phyloP scores from a whole-genome alignment of 345 rosid species.

The Cardamine occulta region DNA sequence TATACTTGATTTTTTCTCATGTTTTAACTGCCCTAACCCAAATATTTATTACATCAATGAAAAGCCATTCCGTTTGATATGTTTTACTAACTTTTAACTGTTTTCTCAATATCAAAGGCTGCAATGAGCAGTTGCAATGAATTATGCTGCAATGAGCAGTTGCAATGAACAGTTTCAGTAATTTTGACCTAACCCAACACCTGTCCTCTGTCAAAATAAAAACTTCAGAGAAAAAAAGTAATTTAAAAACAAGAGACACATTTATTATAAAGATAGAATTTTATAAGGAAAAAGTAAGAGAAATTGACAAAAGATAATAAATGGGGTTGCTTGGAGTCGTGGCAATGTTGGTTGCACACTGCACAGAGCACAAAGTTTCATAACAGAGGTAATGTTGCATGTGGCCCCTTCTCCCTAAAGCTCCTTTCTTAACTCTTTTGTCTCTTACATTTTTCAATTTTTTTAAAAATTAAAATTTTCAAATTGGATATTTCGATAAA shows the following conservation, averaged over 20 bases:
- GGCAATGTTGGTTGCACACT: slow-evolving; percentile 51
- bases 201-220: slow-evolving; percentile 20
- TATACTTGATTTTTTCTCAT: not conserved
- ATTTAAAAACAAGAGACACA: slow-evolving; percentile 13
- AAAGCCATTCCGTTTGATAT: slow-evolving; percentile 30
- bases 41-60: slow-evolving; percentile 20
- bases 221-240: not conserved
- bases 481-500: slow-evolving; percentile 23
- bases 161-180: slow-evolving; percentile 26
- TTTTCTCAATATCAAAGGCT: slow-evolving; percentile 38
- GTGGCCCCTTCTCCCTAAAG: slow-evolving; percentile 46
- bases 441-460: slow-evolving; percentile 19
- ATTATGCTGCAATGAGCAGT: slow-evolving; percentile 40
- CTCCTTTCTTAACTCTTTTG: slow-evolving; percentile 46
- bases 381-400: slow-evolving; percentile 42
- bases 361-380: slow-evolving; percentile 60
- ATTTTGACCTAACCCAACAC: slow-evolving; percentile 38
- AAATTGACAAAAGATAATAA: slow-evolving; percentile 45
- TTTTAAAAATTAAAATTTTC: not conserved
- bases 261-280: slow-evolving; percentile 24
- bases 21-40: not conserved
- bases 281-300: slow-evolving; percentile 30
- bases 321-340: slow-evolving; percentile 41
- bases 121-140: slow-evolving; percentile 40
- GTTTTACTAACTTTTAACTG: slow-evolving; percentile 12